Evolutionary conservation across 768 basidiomycete genomes (phyloP).

Genomic region (Tulasnella sp.): DNA sequence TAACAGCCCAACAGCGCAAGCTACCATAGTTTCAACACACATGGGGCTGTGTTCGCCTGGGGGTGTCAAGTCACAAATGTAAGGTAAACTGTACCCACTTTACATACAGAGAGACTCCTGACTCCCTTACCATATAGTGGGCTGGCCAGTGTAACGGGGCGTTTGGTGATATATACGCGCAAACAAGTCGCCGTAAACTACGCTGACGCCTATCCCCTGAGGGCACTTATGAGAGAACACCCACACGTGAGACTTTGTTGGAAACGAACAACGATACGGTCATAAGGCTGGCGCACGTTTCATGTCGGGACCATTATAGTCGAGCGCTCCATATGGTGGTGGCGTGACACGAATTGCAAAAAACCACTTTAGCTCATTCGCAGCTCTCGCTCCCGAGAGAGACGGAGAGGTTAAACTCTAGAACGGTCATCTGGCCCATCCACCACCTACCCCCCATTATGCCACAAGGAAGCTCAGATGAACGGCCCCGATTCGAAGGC

Average conservation of each 20-base stretch:
- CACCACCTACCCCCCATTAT: too few species aligned
- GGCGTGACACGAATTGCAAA: background rate
- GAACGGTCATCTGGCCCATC: background rate
- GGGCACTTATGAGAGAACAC: background rate
- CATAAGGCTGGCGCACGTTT: background rate
- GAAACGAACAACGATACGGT: background rate
- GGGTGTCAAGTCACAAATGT: background rate
- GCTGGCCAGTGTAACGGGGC: background rate
- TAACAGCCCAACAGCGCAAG: background rate
- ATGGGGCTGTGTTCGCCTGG: background rate
- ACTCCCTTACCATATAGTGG: background rate
- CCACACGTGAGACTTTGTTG: background rate
- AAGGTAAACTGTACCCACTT: background rate
- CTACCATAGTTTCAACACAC: background rate
- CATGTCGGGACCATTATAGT: background rate
- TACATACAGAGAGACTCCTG: background rate
- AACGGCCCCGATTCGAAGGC: background rate
- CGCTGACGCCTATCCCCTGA: background rate
- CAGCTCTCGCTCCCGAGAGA: background rate
- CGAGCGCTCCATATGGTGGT: background rate
- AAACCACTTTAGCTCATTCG: background rate
- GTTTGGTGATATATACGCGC: background rate
- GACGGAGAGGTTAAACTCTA: slow-evolving; percentile 8
- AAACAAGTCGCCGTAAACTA: background rate
- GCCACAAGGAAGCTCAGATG: background rate